These are phyloP conservation scores for Nemophila menziesii DNA, from an alignment of 257 asterid genomes.

Conservation along the genomic window DNA sequence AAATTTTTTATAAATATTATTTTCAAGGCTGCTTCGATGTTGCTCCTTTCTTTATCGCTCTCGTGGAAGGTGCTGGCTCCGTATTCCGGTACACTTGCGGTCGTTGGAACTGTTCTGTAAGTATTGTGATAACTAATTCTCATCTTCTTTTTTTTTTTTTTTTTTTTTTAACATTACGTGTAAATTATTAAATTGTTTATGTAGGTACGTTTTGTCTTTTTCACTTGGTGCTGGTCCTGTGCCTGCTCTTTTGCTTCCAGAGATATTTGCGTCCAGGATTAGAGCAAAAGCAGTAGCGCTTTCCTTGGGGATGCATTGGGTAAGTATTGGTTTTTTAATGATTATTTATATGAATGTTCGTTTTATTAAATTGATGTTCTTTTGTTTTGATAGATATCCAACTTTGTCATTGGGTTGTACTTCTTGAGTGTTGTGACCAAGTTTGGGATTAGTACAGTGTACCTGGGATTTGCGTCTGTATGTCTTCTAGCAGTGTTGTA, in stretches of 20 bases:
- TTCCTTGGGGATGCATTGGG: slow-evolving; percentile 93
- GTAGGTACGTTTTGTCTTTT: slow-evolving; percentile 78
- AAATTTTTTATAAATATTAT: background rate
- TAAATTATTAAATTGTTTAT: background rate
- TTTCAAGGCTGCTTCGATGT: slow-evolving; percentile 78
- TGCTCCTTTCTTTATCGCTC: slow-evolving; percentile 70
- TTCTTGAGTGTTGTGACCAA: slow-evolving; percentile 75
- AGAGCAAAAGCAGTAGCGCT: slow-evolving; percentile 95
- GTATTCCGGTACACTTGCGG: slow-evolving; percentile 71
- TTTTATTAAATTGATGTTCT: background rate
- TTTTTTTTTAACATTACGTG: background rate
- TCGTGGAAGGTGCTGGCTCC: slow-evolving; percentile 79
- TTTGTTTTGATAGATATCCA: slow-evolving; percentile 49
- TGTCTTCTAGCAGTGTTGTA: slow-evolving; percentile 70
- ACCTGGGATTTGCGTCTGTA: slow-evolving; percentile 73
- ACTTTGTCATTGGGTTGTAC: slow-evolving; percentile 77
- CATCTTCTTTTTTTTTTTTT: background rate
- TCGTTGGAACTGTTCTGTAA: slow-evolving; percentile 81
- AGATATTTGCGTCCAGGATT: slow-evolving; percentile 75
- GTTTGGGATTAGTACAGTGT: slow-evolving; percentile 79
- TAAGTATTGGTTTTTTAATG: too few relatives aligned
- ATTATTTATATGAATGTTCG: too few relatives aligned
- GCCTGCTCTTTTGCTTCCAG: slow-evolving; percentile 94
- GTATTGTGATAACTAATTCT: slow-evolving; percentile 10
- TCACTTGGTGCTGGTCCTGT: slow-evolving; percentile 99